Base-by-base conservation (phyloP, 805 yeast species). In the Diddensiella transvaalensis region DNA sequence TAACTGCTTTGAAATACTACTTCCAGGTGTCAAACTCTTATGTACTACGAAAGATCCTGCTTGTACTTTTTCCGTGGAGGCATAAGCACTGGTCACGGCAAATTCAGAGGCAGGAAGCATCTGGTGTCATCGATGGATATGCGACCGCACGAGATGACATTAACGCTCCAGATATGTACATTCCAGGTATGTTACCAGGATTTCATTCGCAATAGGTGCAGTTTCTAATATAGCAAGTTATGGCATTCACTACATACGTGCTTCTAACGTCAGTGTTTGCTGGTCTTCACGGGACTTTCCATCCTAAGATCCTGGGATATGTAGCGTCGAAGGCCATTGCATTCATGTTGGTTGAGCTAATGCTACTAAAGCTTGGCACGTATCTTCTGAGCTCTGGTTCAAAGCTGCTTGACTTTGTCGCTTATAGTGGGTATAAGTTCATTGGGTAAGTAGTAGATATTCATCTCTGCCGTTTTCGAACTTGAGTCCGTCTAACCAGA, bases 91-190 rank as follows among this genome's bases (percentile, higher is more conserved):
- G 98, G 96, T 79, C 80, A 32, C 75, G 97, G 52, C 65, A 61
- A 49, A 49, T 64, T 22, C 60, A 55, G 44, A 61, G 74, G 18
- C 55, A 69, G 3, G 71, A 71, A 15, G 68, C 68, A 37, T 67
- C 63, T 19, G 67, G 69, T 4, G 63, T 61, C 18, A 58, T 68
- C 18, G 69, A 67, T 29, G 76, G 71, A 18, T 87, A 75, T 65
- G 83, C 87, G 2, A 80, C 87, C 8, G 96, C 99, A 13, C 68
- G 77, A 40, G 87, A 85, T 52, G 99, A 93, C 64, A 75, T 84
- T 49, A 93, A 95, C 61, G 95, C 98, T 0, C 99, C 99, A 2
- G 99, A 93, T 65, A 76, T 93, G 72, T 93, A 93, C 67, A 87
- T 93, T 47, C 99, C 99, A 17, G 68, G 87, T 52, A 91, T 91